Percentiles rank a stretch among this genome's conserved stretches.
Conservation (phyloP, 257 asterid species). For the Anisodus acutangulus region DNA sequence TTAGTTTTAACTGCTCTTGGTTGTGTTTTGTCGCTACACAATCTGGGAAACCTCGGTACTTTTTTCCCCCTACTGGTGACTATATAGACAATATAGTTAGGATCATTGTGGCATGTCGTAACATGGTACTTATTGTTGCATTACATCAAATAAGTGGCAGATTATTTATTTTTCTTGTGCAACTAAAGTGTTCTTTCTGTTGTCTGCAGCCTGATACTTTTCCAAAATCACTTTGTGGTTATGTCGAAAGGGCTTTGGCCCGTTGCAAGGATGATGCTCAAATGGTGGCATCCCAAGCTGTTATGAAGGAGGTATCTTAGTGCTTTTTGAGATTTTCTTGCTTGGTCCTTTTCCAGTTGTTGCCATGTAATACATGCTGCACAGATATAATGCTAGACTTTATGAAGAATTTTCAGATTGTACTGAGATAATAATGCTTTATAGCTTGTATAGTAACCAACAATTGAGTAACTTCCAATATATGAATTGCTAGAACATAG, state of each 20-base stretch:
- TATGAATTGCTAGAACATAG: conserved; percentile 12
- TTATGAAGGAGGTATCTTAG: conserved; percentile 86
- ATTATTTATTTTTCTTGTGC: conserved; percentile 1
- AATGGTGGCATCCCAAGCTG: conserved; percentile 77
- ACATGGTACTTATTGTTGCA: conserved; percentile 16
- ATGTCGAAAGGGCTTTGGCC: conserved; percentile 97
- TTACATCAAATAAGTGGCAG: conserved; percentile 24
- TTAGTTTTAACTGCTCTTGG: background rate
- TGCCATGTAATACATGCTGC: conserved; percentile 1
- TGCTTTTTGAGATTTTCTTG: background rate
- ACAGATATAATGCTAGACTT: background rate
- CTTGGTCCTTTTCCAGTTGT: background rate
- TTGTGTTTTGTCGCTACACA: conserved; percentile 13
- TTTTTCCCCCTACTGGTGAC: background rate
- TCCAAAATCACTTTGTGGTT: conserved; percentile 92
- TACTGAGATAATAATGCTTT: background rate
- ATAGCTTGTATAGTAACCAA: background rate
- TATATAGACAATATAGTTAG: background rate
- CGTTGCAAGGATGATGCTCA: conserved; percentile 92
- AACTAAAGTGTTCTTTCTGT: conserved; percentile 39
- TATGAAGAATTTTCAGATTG: background rate
- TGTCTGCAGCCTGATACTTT: conserved; percentile 76
- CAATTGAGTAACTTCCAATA: background rate
- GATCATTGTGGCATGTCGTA: conserved; percentile 11
- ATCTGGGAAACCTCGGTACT: background rate